Base-by-base conservation (phyloP, 768 basidiomycete genomes). In the Suillus discolor region DNA sequence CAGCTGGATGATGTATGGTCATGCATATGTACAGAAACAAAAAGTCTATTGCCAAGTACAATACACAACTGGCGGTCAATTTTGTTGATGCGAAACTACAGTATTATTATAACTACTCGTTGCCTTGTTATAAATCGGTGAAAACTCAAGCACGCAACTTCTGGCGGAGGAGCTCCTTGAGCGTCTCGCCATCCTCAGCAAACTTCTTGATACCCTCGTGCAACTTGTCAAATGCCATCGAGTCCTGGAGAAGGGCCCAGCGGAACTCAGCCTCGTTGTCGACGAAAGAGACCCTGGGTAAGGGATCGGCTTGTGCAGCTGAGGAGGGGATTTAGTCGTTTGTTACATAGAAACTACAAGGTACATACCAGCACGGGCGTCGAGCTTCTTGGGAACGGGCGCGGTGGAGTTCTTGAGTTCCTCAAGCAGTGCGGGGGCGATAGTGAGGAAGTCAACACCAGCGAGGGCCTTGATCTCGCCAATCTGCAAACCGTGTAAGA, bases 191-290 rank as follows among this genome's bases (percentile, higher is more conserved):
- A 74, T 99, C 97, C 82, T 93, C 95, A 61, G 95, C 96, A 76
- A 99, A 99, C 81, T 97, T 97, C 83, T 89, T 90, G 84, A 99
- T 97, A 73, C 97, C 97, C 82, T 98, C 94, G 79, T 97, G 94
- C 63, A 98, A 85, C 84, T 99, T 98, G 79, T 98, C 97, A 76
- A 95, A 97, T n/a, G 97, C 96, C 96, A 98, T 97, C 75, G 85
- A 81, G 79, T 98, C 96, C 74, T 95, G 86, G 73, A 97, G 88
- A 65, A 99, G 90, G 13, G 86, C 71, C 96, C 96, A 97, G 66
- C 94, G 90, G 93, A 99, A 99, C 75, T 95, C 93, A 67, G 96
- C 83, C 83, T 99, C 94, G 81, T 97, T 88, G 83, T 98, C 88
- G 77, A 99, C 74, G 85, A 74, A 98, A 25, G 88, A 80, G 68